Conservation (phyloP, 2,329 filamentous ascomycete genomes). For the Xylaria sp. region DNA sequence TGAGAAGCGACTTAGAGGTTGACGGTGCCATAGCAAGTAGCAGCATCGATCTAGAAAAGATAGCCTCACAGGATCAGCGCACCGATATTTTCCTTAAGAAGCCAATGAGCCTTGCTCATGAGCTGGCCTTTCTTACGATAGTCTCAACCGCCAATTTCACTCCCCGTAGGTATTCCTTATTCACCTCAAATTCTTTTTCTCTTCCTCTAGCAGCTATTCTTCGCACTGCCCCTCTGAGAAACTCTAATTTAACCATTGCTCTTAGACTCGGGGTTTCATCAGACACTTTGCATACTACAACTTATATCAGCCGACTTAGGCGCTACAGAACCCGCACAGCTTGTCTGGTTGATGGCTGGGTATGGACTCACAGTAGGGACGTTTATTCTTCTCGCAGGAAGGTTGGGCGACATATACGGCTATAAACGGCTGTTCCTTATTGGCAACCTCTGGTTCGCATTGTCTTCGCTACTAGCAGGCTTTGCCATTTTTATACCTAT, state of each 20-base stretch:
- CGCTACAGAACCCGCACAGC: slow-evolving; percentile 54
- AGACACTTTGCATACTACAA: slow-evolving; percentile 52
- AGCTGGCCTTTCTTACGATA: slow-evolving; percentile 46
- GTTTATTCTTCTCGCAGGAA: slow-evolving; percentile 61
- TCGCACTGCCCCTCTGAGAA: background rate
- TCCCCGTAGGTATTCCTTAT: slow-evolving; percentile 42
- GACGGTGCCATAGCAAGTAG: slow-evolving; percentile 39
- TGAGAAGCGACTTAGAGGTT: slow-evolving; percentile 11
- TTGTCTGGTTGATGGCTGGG: slow-evolving; percentile 60
- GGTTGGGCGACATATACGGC: slow-evolving; percentile 62
- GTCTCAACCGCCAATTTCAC: slow-evolving; percentile 50
- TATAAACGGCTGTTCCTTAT: slow-evolving; percentile 61
- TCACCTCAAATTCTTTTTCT: background rate
- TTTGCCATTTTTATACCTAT: slow-evolving; percentile 53
- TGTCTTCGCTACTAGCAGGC: slow-evolving; percentile 60
- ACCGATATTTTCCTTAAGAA: slow-evolving; percentile 45
- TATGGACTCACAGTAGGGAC: slow-evolving; percentile 62
- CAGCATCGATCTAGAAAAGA: slow-evolving; percentile 43
- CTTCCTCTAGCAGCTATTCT: background rate
- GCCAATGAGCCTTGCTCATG: slow-evolving; percentile 46
- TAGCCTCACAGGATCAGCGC: slow-evolving; percentile 35
- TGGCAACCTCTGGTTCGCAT: slow-evolving; percentile 61
- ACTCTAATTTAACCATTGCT: slow-evolving; percentile 20
- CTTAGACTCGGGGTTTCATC: slow-evolving; percentile 48
- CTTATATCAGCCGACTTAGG: slow-evolving; percentile 58